Percentiles rank a stretch among this genome's conserved stretches.
phyloP scores from a whole-genome alignment of 306 rosid genomes.

The Prunus mira region DNA sequence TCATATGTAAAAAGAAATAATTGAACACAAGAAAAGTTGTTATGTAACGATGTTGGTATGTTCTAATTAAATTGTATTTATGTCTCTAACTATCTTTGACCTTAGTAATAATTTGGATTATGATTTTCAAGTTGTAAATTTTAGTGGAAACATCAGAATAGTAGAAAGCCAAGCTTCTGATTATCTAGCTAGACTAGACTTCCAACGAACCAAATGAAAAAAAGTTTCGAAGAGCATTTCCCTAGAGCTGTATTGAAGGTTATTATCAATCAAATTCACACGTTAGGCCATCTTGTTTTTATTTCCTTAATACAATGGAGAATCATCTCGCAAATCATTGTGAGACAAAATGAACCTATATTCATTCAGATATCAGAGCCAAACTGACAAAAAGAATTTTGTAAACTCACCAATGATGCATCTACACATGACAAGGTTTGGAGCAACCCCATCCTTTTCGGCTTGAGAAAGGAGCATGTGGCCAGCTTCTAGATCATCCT shows the following conservation, averaged over 20 bases:
- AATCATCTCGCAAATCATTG: background rate
- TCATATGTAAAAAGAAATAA: background rate
- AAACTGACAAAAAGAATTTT: slow-evolving; percentile 9
- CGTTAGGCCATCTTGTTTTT: background rate
- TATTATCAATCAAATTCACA: background rate
- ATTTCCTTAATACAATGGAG: background rate
- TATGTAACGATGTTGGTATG: no score
- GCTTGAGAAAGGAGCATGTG: slow-evolving; percentile 73
- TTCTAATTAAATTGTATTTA: background rate
- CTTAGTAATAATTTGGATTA: background rate
- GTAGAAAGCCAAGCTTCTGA: background rate
- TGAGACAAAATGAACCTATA: background rate
- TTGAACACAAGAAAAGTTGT: no score
- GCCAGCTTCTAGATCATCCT: slow-evolving; percentile 74
- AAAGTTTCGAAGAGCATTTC: background rate
- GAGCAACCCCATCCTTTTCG: slow-evolving; percentile 62
- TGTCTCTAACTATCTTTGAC: background rate
- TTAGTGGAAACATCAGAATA: background rate
- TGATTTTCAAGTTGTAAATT: background rate
- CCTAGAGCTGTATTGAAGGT: background rate
- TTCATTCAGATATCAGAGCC: slow-evolving; percentile 8
- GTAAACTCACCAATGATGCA: slow-evolving; percentile 70
- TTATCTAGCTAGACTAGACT: background rate
- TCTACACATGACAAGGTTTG: slow-evolving; percentile 55
- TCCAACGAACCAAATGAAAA: background rate